Percentiles rank a stretch among this genome's conserved stretches.
Conservation (phyloP, 2,329 filamentous ascomycete species). For the Macroventuria anomochaeta region DNA sequence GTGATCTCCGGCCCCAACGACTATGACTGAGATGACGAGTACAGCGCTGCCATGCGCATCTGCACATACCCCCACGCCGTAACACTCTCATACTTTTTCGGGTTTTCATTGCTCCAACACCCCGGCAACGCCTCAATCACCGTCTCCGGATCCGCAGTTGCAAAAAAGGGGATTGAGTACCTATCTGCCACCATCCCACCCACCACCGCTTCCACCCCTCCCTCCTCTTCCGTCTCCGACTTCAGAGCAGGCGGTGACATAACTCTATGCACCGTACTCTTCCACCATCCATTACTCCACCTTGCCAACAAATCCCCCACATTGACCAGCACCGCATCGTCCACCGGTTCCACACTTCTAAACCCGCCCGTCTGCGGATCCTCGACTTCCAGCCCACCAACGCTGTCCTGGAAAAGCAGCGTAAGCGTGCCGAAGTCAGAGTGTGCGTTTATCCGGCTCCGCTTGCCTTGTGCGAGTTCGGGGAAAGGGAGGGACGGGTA, state of each 20-base stretch:
- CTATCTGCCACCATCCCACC: conserved; percentile 39
- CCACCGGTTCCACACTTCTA: conserved; percentile 37
- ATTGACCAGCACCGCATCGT: conserved; percentile 48
- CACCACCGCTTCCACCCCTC: too few relatives aligned
- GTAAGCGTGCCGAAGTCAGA: conserved; percentile 53
- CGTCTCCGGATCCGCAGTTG: conserved; percentile 47
- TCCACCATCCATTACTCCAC: conserved; percentile 48
- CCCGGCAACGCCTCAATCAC: conserved; percentile 48
- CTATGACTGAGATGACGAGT: not conserved
- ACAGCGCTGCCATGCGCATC: conserved; percentile 31
- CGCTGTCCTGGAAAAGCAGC: conserved; percentile 51
- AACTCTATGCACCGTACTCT: conserved; percentile 50
- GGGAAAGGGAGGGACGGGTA: conserved; percentile 45
- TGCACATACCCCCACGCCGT: conserved; percentile 47
- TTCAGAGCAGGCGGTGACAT: conserved; percentile 42
- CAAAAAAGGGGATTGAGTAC: conserved; percentile 53
- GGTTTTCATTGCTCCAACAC: conserved; percentile 36
- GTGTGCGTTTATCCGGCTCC: conserved; percentile 51
- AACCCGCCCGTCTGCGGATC: conserved; percentile 41
- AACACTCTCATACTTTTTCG: conserved; percentile 50
- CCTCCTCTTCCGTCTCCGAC: too few relatives aligned
- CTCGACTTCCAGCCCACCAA: conserved; percentile 50
- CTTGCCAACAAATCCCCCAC: conserved; percentile 51
- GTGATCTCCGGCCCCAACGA: too few relatives aligned
- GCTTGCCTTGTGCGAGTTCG: conserved; percentile 31